Conservation (phyloP, 108 stramenopile species). For the Discostella stelligeroides region DNA sequence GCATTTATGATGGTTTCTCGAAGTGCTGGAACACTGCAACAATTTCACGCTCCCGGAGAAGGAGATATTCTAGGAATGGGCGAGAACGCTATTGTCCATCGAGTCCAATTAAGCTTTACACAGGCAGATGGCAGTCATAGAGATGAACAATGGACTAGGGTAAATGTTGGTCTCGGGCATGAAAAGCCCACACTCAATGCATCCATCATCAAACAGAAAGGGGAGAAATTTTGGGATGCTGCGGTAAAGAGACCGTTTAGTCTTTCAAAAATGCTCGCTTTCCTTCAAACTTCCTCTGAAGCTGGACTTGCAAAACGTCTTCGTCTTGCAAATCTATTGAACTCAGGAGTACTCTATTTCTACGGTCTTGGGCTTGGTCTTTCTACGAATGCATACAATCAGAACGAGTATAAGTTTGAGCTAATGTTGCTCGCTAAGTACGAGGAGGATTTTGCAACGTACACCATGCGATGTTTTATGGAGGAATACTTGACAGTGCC, state of each 20-base stretch:
- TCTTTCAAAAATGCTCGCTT: constrained; percentile 67
- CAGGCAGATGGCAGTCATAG: constrained; percentile 42
- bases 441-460: constrained; percentile 71
- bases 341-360: constrained; percentile 73
- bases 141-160: constrained; percentile 49
- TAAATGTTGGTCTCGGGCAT: constrained; percentile 50
- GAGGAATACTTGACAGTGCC: constrained; percentile 55
- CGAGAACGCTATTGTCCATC: constrained; percentile 76
- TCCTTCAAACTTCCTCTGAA: constrained; percentile 61
- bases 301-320: constrained; percentile 76
- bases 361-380: constrained; percentile 76
- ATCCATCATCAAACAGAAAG: constrained; percentile 6
- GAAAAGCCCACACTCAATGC: not conserved
- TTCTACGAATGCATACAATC: constrained; percentile 67
- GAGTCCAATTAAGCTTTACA: constrained; percentile 55
- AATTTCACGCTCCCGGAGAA: constrained; percentile 71
- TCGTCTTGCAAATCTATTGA: constrained; percentile 62
- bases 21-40: constrained; percentile 58
- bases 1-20: constrained; percentile 77
- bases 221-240: constrained; percentile 61
- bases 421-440: constrained; percentile 65
- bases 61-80: constrained; percentile 81
- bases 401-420: constrained; percentile 74
- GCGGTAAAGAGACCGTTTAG: constrained; percentile 78
- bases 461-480: constrained; percentile 75